Conservation (phyloP, 371 early-diverging fungal genomes). For the Syncephalastrum sp. region DNA sequence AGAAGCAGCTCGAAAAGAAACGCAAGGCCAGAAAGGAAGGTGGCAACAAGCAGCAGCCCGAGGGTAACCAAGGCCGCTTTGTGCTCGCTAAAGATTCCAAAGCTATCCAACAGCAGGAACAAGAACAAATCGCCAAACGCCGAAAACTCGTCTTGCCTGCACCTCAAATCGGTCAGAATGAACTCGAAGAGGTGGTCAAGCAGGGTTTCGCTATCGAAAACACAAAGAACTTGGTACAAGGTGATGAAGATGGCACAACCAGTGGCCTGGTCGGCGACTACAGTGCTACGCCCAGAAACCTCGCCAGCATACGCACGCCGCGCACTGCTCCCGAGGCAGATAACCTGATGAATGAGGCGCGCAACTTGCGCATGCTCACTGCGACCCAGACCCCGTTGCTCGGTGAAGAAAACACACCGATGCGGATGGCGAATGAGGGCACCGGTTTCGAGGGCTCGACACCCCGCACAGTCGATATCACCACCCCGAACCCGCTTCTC, state of each 20-base stretch:
- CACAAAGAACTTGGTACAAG: constrained; percentile 68
- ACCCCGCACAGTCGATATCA: constrained; percentile 53
- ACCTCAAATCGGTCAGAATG: constrained; percentile 89
- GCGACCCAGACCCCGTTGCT: constrained; percentile 86
- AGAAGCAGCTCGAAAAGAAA: constrained; percentile 78
- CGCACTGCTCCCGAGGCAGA: constrained; percentile 76
- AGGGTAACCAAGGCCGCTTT: constrained; percentile 54
- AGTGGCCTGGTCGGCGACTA: constrained; percentile 73
- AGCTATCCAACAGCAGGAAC: constrained; percentile 64
- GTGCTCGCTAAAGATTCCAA: constrained; percentile 58
- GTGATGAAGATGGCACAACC: constrained; percentile 60
- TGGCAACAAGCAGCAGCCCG: constrained; percentile 26
- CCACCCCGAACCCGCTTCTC: constrained; percentile 89
- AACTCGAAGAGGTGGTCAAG: constrained; percentile 91
- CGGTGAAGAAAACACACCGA: constrained; percentile 67
- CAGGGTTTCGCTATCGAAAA: constrained; percentile 82
- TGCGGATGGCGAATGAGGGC: constrained; percentile 34
- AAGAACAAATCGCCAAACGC: constrained; percentile 73
- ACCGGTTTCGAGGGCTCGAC: constrained; percentile 73
- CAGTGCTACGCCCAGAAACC: constrained; percentile 53
- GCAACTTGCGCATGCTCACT: constrained; percentile 77
- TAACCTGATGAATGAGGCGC: constrained; percentile 76
- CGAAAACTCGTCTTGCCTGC: constrained; percentile 82
- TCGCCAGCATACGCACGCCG: constrained; percentile 60
- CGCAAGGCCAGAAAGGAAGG: constrained; percentile 59